These are phyloP conservation scores for Chenopodium quinoa DNA, from an alignment of 148 eudicot genomes.

Conservation along the genomic window DNA sequence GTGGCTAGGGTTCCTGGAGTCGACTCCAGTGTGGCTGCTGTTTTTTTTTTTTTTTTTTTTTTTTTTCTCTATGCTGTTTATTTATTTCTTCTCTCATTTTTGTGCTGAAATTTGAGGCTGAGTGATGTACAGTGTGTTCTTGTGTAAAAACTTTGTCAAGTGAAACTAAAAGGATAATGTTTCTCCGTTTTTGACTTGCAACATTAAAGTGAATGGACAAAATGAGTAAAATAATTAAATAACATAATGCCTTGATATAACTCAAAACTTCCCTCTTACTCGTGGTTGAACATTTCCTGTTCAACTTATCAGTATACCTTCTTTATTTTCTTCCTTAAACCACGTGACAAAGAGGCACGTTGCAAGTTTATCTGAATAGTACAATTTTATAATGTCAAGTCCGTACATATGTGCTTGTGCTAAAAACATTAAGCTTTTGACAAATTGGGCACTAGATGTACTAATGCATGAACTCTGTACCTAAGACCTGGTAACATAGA, in stretches of 20 bases:
- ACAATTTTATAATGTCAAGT: not conserved
- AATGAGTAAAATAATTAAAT: too few relatives aligned
- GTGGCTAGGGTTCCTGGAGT: not conserved
- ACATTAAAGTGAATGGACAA: too few relatives aligned
- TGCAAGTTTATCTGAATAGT: not conserved
- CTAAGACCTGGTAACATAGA: not conserved
- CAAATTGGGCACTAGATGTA: not conserved
- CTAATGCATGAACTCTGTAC: not conserved
- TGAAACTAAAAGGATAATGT: not conserved
- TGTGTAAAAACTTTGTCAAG: not conserved
- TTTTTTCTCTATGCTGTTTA: not conserved
- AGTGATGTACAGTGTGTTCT: not conserved
- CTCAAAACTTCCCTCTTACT: too few relatives aligned
- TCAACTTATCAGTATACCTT: too few relatives aligned
- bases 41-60: not conserved
- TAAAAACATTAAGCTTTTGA: not conserved
- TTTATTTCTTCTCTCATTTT: not conserved
- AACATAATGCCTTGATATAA: too few relatives aligned
- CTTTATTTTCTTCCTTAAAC: too few relatives aligned
- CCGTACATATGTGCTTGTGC: not conserved
- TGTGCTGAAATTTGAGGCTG: not conserved
- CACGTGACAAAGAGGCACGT: too few relatives aligned
- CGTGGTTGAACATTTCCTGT: too few relatives aligned
- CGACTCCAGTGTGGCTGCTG: not conserved
- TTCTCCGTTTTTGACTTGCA: too few relatives aligned